Percentiles rank a stretch among this genome's conserved stretches.
These are phyloP conservation scores for Capsicum baccatum DNA, from an alignment of 257 asterid genomes.

Conservation along the genomic window DNA sequence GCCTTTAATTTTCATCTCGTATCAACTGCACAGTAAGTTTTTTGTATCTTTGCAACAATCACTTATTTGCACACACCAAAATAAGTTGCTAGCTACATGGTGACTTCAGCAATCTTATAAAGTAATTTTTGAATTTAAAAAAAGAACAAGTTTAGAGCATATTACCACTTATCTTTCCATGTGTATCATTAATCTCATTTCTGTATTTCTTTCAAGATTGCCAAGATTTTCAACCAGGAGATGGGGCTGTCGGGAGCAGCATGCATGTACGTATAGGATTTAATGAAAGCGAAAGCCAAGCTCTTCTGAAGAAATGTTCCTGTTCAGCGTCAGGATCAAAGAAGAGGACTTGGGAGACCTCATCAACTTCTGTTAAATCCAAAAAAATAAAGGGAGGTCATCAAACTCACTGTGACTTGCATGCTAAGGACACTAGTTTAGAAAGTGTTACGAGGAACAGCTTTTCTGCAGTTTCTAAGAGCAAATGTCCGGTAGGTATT, in stretches of 20 bases:
- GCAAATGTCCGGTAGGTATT: slow-evolving; percentile 38
- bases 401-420: slow-evolving; percentile 49
- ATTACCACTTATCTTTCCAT: neutral
- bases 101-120: neutral
- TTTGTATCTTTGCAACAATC: neutral
- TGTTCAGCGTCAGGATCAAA: slow-evolving; percentile 56
- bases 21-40: neutral
- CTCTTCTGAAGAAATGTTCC: slow-evolving; percentile 42
- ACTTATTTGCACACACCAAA: slow-evolving; percentile 12
- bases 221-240: slow-evolving; percentile 38
- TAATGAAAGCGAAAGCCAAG: slow-evolving; percentile 26
- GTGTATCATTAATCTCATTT: neutral
- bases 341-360: slow-evolving; percentile 84
- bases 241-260: slow-evolving; percentile 28
- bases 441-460: slow-evolving; percentile 42
- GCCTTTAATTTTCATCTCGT: slow-evolving; percentile 18
- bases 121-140: neutral
- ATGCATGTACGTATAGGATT: slow-evolving; percentile 5
- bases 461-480: slow-evolving; percentile 37
- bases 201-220: slow-evolving; percentile 36
- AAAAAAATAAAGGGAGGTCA: slow-evolving; percentile 83
- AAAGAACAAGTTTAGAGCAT: neutral
- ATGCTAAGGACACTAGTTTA: slow-evolving; percentile 47
- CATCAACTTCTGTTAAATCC: slow-evolving; percentile 76
- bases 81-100: slow-evolving; percentile 11